These are phyloP conservation scores for Neocallimastix lanati DNA, from an alignment of 192 early-diverging fungal genomes.

Conservation along the genomic window DNA sequence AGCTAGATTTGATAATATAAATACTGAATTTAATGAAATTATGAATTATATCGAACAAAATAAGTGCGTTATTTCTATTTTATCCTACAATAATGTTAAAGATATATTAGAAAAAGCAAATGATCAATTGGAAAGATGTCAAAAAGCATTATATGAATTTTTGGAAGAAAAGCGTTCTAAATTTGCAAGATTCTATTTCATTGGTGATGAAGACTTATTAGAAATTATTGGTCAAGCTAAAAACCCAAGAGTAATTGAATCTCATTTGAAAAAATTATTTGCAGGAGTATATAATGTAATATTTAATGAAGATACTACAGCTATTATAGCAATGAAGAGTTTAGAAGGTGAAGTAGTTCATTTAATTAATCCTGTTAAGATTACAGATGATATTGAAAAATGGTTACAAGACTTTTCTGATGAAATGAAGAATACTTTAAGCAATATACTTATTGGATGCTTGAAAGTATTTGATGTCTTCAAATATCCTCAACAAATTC, in stretches of 20 bases:
- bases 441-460: slow-evolving; percentile 16
- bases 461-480: slow-evolving; percentile 18
- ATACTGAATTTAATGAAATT: slow-evolving; percentile 25
- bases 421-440: slow-evolving; percentile 28
- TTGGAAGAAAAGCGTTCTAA: slow-evolving; percentile 24
- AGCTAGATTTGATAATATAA: slow-evolving; percentile 22
- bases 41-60: slow-evolving; percentile 15
- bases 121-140: slow-evolving; percentile 37
- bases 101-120: slow-evolving; percentile 17
- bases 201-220: slow-evolving; percentile 37
- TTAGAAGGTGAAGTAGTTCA: slow-evolving; percentile 25
- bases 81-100: slow-evolving; percentile 14
- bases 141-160: slow-evolving; percentile 40
- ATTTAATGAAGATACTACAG: slow-evolving; percentile 15
- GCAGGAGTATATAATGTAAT: slow-evolving; percentile 31
- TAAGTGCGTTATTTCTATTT: slow-evolving; percentile 18
- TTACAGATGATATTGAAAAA: slow-evolving; percentile 26
- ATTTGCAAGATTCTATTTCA: slow-evolving; percentile 38
- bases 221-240: slow-evolving; percentile 38
- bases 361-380: slow-evolving; percentile 16
- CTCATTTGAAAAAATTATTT: slow-evolving; percentile 38
- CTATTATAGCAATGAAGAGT: slow-evolving; percentile 29
- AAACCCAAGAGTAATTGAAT: slow-evolving; percentile 35
- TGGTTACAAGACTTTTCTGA: slow-evolving; percentile 28
- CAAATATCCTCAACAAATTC: slow-evolving; percentile 27